Evolutionary conservation across 129 eudicot species (phyloP).

Genomic region (Artemisia argyi): DNA sequence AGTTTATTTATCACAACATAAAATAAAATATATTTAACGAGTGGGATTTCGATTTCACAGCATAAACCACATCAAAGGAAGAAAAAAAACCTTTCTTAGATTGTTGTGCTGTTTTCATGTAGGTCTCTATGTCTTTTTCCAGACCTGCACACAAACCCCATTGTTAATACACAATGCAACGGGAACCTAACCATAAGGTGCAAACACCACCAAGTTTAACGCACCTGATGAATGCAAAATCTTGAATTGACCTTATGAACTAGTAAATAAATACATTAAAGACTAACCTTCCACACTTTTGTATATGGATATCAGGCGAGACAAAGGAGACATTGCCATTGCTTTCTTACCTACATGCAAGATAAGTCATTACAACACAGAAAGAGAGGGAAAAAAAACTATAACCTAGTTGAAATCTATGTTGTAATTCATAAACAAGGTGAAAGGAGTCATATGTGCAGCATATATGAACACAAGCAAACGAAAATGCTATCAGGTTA

Average conservation of each 20-base stretch:
- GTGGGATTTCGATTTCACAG: too few relatives aligned
- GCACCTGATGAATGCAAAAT: neutral
- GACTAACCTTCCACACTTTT: neutral
- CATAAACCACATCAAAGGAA: neutral
- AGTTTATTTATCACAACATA: neutral
- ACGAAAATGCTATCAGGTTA: neutral
- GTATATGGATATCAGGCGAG: neutral
- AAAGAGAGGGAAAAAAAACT: neutral
- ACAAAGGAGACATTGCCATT: conserved; percentile 1
- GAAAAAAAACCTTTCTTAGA: neutral
- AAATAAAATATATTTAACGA: neutral
- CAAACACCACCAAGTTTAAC: neutral
- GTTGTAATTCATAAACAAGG: too few relatives aligned
- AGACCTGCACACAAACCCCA: neutral
- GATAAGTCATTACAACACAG: neutral
- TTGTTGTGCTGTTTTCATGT: neutral
- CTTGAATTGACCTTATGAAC: neutral
- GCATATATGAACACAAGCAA: neutral
- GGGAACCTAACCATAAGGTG: neutral
- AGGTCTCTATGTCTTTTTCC: neutral
- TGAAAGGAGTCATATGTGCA: neutral
- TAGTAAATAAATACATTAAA: neutral
- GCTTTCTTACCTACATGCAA: conserved; percentile 10
- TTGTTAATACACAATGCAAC: neutral
- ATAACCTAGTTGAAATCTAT: neutral